These are phyloP conservation scores for Hanseniaspora jakobsenii DNA, from an alignment of 805 yeast species.

Conservation along the genomic window DNA sequence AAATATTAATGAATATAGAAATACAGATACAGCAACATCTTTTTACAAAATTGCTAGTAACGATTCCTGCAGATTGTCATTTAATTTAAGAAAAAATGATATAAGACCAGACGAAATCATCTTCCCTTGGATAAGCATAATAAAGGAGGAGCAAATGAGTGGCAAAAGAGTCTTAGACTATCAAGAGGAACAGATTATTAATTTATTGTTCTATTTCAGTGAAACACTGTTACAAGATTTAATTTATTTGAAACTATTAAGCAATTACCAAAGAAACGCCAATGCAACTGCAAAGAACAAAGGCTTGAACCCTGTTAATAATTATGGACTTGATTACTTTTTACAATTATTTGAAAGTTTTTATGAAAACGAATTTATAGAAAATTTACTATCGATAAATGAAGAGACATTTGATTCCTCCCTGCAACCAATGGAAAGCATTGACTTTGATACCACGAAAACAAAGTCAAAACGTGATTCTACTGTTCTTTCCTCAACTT, in stretches of 20 bases:
- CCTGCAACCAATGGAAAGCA: too few species aligned
- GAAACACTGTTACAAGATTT: constrained; percentile 7
- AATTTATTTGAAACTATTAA: constrained; percentile 8
- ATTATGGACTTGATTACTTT: constrained; percentile 4
- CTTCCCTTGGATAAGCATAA: constrained; percentile 13
- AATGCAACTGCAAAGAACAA: neutral
- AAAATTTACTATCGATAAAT: neutral
- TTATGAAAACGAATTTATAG: constrained; percentile 11
- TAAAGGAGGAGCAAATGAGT: constrained; percentile 1
- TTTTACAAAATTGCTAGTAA: neutral
- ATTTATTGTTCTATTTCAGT: constrained; percentile 4
- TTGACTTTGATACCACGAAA: too few species aligned
- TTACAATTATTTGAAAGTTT: constrained; percentile 10
- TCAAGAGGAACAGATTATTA: neutral
- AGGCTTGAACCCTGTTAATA: neutral
- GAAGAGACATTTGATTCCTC: neutral
- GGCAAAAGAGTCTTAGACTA: neutral
- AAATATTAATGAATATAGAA: neutral
- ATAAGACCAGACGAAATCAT: constrained; percentile 8
- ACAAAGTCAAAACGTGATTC: neutral
- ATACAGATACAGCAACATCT: neutral
- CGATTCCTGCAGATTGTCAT: neutral
- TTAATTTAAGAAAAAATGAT: constrained; percentile 5
- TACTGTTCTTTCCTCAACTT: too few species aligned
- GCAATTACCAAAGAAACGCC: neutral